phyloP scores from a whole-genome alignment of 169 alveolate genomes.

The Cystoisospora suis region DNA sequence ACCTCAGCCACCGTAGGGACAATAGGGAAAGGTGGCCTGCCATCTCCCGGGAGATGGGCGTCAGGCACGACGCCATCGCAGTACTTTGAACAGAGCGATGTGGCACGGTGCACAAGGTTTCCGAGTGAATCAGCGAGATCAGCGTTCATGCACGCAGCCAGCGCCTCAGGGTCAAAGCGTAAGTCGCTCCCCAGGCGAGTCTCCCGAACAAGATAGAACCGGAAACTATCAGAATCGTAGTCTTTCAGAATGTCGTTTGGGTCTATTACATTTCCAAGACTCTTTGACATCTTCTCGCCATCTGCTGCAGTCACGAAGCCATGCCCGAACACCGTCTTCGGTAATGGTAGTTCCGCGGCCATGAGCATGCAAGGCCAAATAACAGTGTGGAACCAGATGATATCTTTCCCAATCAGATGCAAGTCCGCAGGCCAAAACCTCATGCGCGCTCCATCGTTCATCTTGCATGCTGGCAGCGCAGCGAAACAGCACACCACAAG shows the following conservation, averaged over 20 bases:
- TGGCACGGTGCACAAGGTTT: slow-evolving; percentile 79
- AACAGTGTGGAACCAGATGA: slow-evolving; percentile 92
- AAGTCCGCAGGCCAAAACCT: slow-evolving; percentile 76
- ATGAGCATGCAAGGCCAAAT: slow-evolving; percentile 90
- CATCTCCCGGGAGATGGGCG: slow-evolving; percentile 8
- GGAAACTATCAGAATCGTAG: slow-evolving; percentile 67
- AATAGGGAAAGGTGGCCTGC: slow-evolving; percentile 9
- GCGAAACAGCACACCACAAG: too few species aligned
- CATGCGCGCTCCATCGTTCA: not conserved
- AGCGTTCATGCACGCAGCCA: slow-evolving; percentile 60
- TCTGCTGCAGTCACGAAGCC: slow-evolving; percentile 93
- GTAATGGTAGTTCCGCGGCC: slow-evolving; percentile 82
- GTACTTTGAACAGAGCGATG: slow-evolving; percentile 58
- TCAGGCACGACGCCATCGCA: slow-evolving; percentile 56
- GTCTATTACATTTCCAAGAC: slow-evolving; percentile 72
- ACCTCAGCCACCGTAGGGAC: not conserved
- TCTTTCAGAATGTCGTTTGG: slow-evolving; percentile 60
- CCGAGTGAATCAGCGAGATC: slow-evolving; percentile 69
- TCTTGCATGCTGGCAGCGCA: not conserved
- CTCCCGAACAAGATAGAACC: slow-evolving; percentile 70
- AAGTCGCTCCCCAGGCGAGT: slow-evolving; percentile 57
- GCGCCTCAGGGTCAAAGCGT: slow-evolving; percentile 58
- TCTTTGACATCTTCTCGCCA: slow-evolving; percentile 94
- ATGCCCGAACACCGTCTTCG: slow-evolving; percentile 89
- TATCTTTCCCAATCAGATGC: slow-evolving; percentile 86